phyloP scores from a whole-genome alignment of 2,329 filamentous ascomycete genomes.

The Albophoma yamanashiensis region DNA sequence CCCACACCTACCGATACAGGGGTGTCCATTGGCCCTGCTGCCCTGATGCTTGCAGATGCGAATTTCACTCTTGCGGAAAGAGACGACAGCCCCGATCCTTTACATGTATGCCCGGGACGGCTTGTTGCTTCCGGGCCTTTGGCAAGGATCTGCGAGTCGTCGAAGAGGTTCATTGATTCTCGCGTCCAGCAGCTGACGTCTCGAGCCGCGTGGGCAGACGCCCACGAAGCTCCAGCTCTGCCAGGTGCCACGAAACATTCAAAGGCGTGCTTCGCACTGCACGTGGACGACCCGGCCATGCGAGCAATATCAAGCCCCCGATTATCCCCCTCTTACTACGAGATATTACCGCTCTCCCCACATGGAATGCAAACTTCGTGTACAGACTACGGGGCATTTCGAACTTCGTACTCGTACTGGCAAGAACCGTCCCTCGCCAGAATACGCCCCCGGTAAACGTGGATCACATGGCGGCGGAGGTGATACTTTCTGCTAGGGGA shows the following conservation, averaged over 20 bases:
- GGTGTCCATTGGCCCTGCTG: not conserved
- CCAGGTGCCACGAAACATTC: not conserved
- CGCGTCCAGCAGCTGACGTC: not conserved
- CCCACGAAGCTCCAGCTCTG: not conserved
- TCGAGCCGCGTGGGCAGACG: not conserved
- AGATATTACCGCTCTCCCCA: not conserved
- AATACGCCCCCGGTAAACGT: not conserved
- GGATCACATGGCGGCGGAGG: not conserved
- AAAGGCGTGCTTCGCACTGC: not conserved
- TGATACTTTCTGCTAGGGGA: not conserved
- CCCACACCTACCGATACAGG: not conserved
- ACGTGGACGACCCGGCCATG: not conserved
- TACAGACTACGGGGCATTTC: not conserved
- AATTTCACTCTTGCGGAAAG: not conserved
- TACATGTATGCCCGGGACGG: not conserved
- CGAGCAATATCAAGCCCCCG: not conserved
- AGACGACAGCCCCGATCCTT: not conserved
- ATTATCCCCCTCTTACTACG: not conserved
- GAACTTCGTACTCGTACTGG: not conserved
- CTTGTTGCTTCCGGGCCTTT: not conserved
- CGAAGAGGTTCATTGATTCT: not conserved
- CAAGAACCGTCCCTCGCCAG: not conserved
- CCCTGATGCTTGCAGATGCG: not conserved
- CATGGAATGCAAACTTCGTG: not conserved
- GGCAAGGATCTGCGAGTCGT: not conserved